A percentile compares a stretch with the other conserved stretches of the same genome.
phyloP scores from a whole-genome alignment of 345 rosid genomes.

The Aquilaria sinensis region DNA sequence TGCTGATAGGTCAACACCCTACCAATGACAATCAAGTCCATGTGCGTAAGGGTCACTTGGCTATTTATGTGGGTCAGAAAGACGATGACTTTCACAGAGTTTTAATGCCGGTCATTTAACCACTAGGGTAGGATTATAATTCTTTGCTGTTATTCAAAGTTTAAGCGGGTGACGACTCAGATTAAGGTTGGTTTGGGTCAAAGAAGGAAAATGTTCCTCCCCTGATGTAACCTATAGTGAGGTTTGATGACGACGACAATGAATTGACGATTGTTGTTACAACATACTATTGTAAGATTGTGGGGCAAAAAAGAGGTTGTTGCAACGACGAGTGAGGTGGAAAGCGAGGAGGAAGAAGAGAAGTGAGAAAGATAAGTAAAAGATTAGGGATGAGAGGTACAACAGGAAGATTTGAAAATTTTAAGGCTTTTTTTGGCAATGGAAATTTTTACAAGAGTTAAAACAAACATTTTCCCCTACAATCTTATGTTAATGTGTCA shows the following conservation, averaged over 20 bases:
- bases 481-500: too few species aligned
- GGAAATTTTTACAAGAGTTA: too few species aligned
- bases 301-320: too few species aligned
- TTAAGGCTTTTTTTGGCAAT: too few species aligned
- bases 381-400: too few species aligned
- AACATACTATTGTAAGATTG: too few species aligned
- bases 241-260: conserved; percentile 17
- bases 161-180: conserved; percentile 68
- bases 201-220: conserved; percentile 34
- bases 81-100: conserved; percentile 71
- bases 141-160: conserved; percentile 81
- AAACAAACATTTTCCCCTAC: too few species aligned
- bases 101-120: conserved; percentile 68
- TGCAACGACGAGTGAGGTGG: too few species aligned
- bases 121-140: conserved; percentile 89
- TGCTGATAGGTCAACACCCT: conserved; percentile 29
- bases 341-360: too few species aligned
- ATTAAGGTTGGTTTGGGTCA: conserved; percentile 47
- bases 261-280: not conserved
- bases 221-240: conserved; percentile 1
- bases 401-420: too few species aligned
- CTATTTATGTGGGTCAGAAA: conserved; percentile 76
- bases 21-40: conserved; percentile 17
- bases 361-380: too few species aligned
- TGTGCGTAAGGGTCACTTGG: conserved; percentile 77